Evolutionary conservation across 306 rosid genomes (phyloP).

Genomic region (Cucumis cinereus): DNA sequence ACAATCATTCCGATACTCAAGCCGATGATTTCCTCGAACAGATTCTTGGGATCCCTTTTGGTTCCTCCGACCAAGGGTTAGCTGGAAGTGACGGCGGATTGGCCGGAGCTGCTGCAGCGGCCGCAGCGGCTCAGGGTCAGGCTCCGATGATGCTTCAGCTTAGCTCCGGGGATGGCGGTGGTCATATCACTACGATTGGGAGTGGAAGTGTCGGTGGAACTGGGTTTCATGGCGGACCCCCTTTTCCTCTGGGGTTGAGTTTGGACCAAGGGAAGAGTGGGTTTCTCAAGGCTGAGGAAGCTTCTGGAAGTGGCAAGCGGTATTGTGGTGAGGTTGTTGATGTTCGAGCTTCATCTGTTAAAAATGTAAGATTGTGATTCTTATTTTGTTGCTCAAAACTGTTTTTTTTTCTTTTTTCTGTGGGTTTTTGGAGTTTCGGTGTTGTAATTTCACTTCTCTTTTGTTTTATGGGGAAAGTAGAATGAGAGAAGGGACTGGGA

Average conservation of each 20-base stretch:
- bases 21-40: slow-evolving; percentile 87
- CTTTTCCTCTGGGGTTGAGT: slow-evolving; percentile 74
- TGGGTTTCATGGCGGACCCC: slow-evolving; percentile 42
- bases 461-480: background rate
- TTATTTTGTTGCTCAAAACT: background rate
- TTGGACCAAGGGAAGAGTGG: slow-evolving; percentile 71
- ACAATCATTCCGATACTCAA: slow-evolving; percentile 56
- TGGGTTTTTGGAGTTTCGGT: slow-evolving; percentile 3
- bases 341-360: slow-evolving; percentile 38
- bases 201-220: slow-evolving; percentile 20
- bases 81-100: slow-evolving; percentile 33
- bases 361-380: slow-evolving; percentile 38
- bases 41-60: slow-evolving; percentile 64
- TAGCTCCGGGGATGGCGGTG: slow-evolving; percentile 48
- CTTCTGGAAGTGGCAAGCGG: slow-evolving; percentile 75
- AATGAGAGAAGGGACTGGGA: background rate
- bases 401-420: background rate
- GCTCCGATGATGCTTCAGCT: slow-evolving; percentile 80
- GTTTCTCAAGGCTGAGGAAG: slow-evolving; percentile 67
- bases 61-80: slow-evolving; percentile 44
- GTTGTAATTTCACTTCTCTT: background rate
- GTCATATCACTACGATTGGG: slow-evolving; percentile 31
- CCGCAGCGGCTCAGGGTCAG: slow-evolving; percentile 5
- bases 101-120: slow-evolving; percentile 16
- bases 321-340: slow-evolving; percentile 63